phyloP scores from a whole-genome alignment of 1,139 yeast species.

The Kodamaea sp. region DNA sequence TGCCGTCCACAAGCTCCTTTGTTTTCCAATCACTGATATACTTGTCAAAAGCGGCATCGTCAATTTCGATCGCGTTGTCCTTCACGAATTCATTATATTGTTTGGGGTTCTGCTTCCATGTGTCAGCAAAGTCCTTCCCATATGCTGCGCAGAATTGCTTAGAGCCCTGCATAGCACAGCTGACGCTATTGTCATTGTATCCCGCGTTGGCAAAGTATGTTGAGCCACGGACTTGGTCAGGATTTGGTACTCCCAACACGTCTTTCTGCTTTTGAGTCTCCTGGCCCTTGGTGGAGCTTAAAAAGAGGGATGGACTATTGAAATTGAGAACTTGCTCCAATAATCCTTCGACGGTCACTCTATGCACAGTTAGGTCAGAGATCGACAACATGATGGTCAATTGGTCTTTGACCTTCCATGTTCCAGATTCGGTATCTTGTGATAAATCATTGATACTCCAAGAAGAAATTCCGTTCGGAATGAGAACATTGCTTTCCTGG shows the following conservation, averaged over 20 bases:
- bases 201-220: slow-evolving; percentile 15
- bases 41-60: slow-evolving; percentile 1
- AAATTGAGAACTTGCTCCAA: slow-evolving; percentile 21
- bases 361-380: slow-evolving; percentile 36
- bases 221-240: neutral
- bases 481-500: slow-evolving; percentile 19
- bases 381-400: slow-evolving; percentile 36
- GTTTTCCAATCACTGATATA: slow-evolving; percentile 1
- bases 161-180: slow-evolving; percentile 33
- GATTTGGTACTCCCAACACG: slow-evolving; percentile 3
- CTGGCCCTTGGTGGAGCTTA: neutral
- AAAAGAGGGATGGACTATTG: slow-evolving; percentile 5
- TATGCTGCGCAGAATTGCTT: slow-evolving; percentile 25
- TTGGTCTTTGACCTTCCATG: slow-evolving; percentile 26
- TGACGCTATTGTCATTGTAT: slow-evolving; percentile 31
- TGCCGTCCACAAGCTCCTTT: too few species aligned
- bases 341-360: slow-evolving; percentile 35
- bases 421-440: slow-evolving; percentile 10
- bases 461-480: slow-evolving; percentile 29
- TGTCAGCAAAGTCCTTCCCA: slow-evolving; percentile 13
- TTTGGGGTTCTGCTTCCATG: slow-evolving; percentile 2
- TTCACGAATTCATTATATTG: slow-evolving; percentile 4
- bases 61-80: slow-evolving; percentile 4
- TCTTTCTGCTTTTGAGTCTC: neutral
- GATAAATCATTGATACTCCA: slow-evolving; percentile 21